A percentile compares a stretch with the other conserved stretches of the same genome.
Conservation (phyloP, 2,329 filamentous ascomycete genomes). For the Achaetomium macrosporum region DNA sequence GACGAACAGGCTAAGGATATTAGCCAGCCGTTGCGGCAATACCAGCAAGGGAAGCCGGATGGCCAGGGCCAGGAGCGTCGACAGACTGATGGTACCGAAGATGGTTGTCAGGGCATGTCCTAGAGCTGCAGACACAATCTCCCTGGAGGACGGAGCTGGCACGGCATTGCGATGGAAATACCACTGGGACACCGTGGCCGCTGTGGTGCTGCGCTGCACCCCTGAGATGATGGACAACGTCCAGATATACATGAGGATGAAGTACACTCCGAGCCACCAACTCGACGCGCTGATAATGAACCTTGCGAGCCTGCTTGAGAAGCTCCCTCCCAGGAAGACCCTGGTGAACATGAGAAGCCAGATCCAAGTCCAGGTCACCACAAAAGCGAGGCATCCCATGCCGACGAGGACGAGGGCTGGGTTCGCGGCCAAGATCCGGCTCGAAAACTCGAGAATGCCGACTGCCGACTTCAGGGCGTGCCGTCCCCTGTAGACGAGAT, state of each 20-base stretch:
- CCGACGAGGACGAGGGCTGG: slow-evolving; percentile 79
- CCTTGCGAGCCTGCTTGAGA: slow-evolving; percentile 52
- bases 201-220: slow-evolving; percentile 84
- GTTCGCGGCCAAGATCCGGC: slow-evolving; percentile 78
- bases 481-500: slow-evolving; percentile 74
- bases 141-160: slow-evolving; percentile 68
- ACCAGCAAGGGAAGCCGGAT: slow-evolving; percentile 81
- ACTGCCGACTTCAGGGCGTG: slow-evolving; percentile 77
- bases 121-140: slow-evolving; percentile 78
- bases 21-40: slow-evolving; percentile 63
- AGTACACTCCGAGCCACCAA: slow-evolving; percentile 93
- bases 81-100: slow-evolving; percentile 87
- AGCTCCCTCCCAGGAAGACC: slow-evolving; percentile 88
- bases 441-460: slow-evolving; percentile 86
- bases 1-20: slow-evolving; percentile 57
- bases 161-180: slow-evolving; percentile 90
- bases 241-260: slow-evolving; percentile 94
- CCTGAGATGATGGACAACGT: slow-evolving; percentile 81
- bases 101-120: slow-evolving; percentile 77
- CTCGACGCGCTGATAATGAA: slow-evolving; percentile 84
- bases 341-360: slow-evolving; percentile 97
- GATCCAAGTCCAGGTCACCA: slow-evolving; percentile 87
- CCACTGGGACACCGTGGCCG: slow-evolving; percentile 95
- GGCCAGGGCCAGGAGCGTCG: slow-evolving; percentile 71
- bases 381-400: slow-evolving; percentile 65